These are phyloP conservation scores for Ceriops tagal DNA, from an alignment of 345 rosid genomes.

Conservation along the genomic window DNA sequence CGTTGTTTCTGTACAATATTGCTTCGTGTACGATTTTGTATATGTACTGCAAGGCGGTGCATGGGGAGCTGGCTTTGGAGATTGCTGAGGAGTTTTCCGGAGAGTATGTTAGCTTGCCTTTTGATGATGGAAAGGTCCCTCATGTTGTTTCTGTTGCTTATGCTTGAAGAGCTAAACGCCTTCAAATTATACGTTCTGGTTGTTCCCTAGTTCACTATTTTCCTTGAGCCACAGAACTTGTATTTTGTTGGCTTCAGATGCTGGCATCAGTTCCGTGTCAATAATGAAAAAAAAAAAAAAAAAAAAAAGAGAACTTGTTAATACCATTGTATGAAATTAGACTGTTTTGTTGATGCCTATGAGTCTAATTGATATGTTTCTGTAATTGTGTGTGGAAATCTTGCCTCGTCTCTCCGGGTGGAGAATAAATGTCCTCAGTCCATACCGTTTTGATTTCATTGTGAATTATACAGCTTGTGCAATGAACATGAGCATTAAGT, in stretches of 20 bases:
- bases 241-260: background rate
- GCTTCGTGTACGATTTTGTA: constrained; percentile 60
- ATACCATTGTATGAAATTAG: no score
- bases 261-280: background rate
- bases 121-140: constrained; percentile 67
- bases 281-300: background rate
- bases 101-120: constrained; percentile 71
- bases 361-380: no score
- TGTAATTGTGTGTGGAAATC: no score
- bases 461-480: no score
- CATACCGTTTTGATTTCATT: no score
- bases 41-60: constrained; percentile 60
- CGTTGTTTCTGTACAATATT: constrained; percentile 33
- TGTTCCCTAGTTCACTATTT: background rate
- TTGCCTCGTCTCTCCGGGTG: no score
- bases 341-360: no score
- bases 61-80: constrained; percentile 68
- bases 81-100: constrained; percentile 68
- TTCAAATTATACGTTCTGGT: background rate
- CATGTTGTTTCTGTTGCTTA: constrained; percentile 45
- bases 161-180: constrained; percentile 11
- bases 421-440: no score
- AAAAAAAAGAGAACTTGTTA: background rate
- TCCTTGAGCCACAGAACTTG: background rate
- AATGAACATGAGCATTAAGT: no score